Base-by-base conservation (phyloP, 1,284 basidiomycete species). In the Sporisorium reilianum region DNA sequence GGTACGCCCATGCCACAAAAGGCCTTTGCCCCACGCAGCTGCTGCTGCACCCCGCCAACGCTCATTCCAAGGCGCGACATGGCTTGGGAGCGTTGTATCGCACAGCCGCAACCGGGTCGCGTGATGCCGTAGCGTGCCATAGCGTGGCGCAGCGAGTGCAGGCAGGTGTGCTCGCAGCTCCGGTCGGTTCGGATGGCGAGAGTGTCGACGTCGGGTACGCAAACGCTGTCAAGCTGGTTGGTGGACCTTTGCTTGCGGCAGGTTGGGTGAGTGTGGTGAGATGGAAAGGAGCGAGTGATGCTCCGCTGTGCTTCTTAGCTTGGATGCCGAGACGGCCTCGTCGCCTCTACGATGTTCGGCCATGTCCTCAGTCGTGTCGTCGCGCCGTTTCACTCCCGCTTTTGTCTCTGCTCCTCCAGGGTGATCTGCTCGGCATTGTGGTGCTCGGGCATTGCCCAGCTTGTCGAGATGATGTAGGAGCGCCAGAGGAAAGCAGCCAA, bases 1-100 rank as follows among this genome's bases (percentile, higher is more conserved):
- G 55, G 25, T 28, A 53, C 61, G 66, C 59, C 56, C 53, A 45
- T 52, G 56, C 66, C 61, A 69, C 28, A 38, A 38, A 32, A n/a
- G 7, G 26, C 20, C 20, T 1, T 40, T 40, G 16, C n/a, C 12
- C 6, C 10, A 2, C 23, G n/a, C 34, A 45, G 34, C 28, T 16
- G 32, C 20, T 28, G 28, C 36, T 36, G 42, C 20, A 46, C 38
- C 46, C 20, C 48, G 20, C 48, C 42, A 22, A 42, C 41, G 51
- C 38, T 30, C 10, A 7, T 53, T 25, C 14, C 34, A 28, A 38
- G 40, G 49, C 34, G 40, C 32, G 22, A 40, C 49, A 51, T 40
- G 16, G 18, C 28, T 32, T 20, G 23, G 7, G 14, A 18, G 5
- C 11, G 44, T 25, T 12, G 12, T 12, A 40, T 18, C 36, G 36